Percentiles rank a stretch among this genome's conserved stretches.
phyloP scores from a whole-genome alignment of 345 rosid genomes.

The Eucalyptus cladocalyx region DNA sequence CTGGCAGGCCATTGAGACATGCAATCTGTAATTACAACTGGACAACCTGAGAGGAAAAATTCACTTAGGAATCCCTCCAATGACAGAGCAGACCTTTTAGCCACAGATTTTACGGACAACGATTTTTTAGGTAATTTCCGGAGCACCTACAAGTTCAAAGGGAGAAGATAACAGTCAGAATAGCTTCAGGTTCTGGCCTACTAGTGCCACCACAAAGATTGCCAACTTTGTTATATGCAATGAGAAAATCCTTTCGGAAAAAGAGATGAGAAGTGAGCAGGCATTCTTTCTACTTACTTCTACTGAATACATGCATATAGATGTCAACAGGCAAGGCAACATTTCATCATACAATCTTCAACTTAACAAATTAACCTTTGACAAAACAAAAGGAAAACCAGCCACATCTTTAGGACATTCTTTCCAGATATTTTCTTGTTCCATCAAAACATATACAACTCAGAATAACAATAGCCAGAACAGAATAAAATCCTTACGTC shows the following conservation, averaged over 20 bases:
- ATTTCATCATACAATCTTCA: neutral
- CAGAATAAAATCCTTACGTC: neutral
- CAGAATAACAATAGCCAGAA: neutral
- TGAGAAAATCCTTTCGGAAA: neutral
- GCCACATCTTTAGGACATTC: neutral
- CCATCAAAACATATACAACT: neutral
- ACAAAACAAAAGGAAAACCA: neutral
- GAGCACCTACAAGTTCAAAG: constrained; percentile 30
- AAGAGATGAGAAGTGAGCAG: neutral
- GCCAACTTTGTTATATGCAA: neutral
- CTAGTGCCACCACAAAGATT: neutral
- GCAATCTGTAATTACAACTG: constrained; percentile 73
- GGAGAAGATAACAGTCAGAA: neutral
- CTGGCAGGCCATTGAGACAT: constrained; percentile 98
- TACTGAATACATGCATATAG: neutral
- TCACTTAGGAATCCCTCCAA: constrained; percentile 79
- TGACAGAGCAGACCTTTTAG: constrained; percentile 60
- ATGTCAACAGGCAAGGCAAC: neutral
- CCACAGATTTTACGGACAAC: constrained; percentile 45
- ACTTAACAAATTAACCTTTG: neutral
- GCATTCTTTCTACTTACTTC: neutral
- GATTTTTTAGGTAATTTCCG: constrained; percentile 54
- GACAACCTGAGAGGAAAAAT: constrained; percentile 52
- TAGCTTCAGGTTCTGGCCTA: neutral
- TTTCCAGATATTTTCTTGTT: neutral